Base-by-base conservation (phyloP, 257 asterid species). In the Lycium ferocissimum region DNA sequence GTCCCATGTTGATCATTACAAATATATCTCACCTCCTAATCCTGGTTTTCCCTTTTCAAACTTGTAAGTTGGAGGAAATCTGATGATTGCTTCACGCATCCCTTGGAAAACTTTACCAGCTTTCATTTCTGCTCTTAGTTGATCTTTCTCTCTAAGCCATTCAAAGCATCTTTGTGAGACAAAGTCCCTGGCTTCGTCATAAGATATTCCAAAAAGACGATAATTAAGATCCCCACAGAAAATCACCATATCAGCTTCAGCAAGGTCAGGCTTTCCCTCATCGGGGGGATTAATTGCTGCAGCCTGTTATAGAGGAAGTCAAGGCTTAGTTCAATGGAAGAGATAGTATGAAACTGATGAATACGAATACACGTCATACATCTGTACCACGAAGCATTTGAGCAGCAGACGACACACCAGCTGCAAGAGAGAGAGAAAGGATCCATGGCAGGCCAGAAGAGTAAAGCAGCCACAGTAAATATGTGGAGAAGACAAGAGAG, bases 151-250 rank as follows among this genome's bases (percentile, higher is more conserved):
- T 9, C 98, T 94, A 61, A 97, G 98, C 99, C 99, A 97, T 79
- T 95, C 99, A 81, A 97, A 97, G 91, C 98, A 89, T 91, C 99
- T 92, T 80, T 97, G 99, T n/a, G 99, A 97, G 62, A 97, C 99
- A 15, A 97, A 93, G 85, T 97, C 99, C 87, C 99, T 92, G 17
- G 98, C 99, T 86, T 97, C 99, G 57, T 95, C 99, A 33, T 97
- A 97, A 3, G 99, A 90, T 92, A 97, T 97, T 18, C 99, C 99
- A 84, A 92, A 95, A 70, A 97, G 95, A 20, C 99, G 98, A 87
- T 97, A 97, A 82, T 97, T 95, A 67, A 95, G 94, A 90, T 97
- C 99, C 13, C 99, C 99, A 54, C 86, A 89, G 86, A 95, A 93
- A 85, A 95, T 85, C 40, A 97, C 90, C 93, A 97, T 83, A 86